phyloP scores from a whole-genome alignment of 2,329 filamentous ascomycete species.

The Tolypocladium amazonense region DNA sequence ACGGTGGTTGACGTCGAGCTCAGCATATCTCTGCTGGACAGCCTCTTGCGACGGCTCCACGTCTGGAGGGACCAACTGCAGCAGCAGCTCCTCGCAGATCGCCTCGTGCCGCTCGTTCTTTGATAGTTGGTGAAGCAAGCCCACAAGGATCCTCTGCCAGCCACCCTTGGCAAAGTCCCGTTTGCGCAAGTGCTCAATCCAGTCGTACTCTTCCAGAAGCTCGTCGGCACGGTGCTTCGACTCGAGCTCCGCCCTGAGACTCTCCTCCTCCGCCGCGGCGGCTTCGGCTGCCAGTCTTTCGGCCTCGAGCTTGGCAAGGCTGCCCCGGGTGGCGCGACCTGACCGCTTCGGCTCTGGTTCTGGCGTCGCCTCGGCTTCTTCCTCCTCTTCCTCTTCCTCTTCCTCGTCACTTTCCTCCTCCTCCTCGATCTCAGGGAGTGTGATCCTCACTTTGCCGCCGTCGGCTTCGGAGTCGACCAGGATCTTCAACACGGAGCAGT shows the following conservation, averaged over 20 bases:
- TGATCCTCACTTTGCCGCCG: constrained; percentile 69
- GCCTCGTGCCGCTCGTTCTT: constrained; percentile 59
- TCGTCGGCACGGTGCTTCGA: constrained; percentile 63
- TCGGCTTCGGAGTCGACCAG: constrained; percentile 67
- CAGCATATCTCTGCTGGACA: constrained; percentile 59
- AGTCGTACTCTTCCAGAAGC: constrained; percentile 63
- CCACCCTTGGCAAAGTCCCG: constrained; percentile 81
- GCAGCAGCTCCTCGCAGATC: constrained; percentile 69
- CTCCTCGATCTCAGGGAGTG: constrained; percentile 63
- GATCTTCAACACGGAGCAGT: constrained; percentile 83
- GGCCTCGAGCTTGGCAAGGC: constrained; percentile 70
- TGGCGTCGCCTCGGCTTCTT: constrained; percentile 43
- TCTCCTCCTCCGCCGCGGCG: constrained; percentile 41
- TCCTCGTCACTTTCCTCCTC: constrained; percentile 60
- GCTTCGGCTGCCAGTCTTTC: constrained; percentile 54
- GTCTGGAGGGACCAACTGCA: constrained; percentile 70
- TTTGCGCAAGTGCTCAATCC: constrained; percentile 74
- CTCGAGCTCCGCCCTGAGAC: constrained; percentile 33
- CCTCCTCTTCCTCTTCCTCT: constrained; percentile 48
- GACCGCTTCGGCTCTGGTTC: constrained; percentile 60
- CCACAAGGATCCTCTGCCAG: constrained; percentile 85
- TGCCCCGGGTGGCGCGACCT: constrained; percentile 72
- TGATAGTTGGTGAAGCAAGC: constrained; percentile 75
- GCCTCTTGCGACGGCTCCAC: constrained; percentile 66
- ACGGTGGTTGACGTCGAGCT: constrained; percentile 73